These are phyloP conservation scores for Rosa hybrid DNA, from an alignment of 331 rosid genomes.

Conservation along the genomic window DNA sequence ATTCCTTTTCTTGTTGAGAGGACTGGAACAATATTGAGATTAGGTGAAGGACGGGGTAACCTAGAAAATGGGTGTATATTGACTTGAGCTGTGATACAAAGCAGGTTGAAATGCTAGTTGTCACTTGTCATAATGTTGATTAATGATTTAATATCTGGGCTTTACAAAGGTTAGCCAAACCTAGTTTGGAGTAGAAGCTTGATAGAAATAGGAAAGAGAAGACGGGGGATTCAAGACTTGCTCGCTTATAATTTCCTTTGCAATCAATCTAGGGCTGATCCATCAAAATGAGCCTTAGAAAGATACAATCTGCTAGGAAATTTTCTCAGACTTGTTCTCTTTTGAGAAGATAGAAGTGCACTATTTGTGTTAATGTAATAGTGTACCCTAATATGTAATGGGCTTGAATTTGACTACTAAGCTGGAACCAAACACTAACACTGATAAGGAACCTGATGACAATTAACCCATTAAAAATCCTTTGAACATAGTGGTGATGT, in stretches of 20 bases:
- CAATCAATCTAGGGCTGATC: not conserved
- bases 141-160: not conserved
- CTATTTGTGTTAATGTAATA: not conserved
- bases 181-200: not conserved
- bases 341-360: not conserved
- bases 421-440: not conserved
- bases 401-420: not conserved
- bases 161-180: not conserved
- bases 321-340: not conserved
- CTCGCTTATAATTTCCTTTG: not conserved
- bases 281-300: not conserved
- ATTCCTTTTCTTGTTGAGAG: not conserved
- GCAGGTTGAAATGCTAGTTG: not conserved
- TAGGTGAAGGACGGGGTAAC: not conserved
- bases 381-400: not conserved
- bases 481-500: not conserved
- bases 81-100: not conserved
- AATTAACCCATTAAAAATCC: not conserved
- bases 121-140: not conserved
- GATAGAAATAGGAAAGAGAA: not conserved
- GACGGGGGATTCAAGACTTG: not conserved
- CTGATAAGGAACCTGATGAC: not conserved
- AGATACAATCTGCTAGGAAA: not conserved
- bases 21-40: not conserved
- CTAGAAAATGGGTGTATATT: not conserved